Evolutionary conservation across 2,329 filamentous ascomycete species (phyloP).

Genomic region (Pseudogymnoascus sp.): DNA sequence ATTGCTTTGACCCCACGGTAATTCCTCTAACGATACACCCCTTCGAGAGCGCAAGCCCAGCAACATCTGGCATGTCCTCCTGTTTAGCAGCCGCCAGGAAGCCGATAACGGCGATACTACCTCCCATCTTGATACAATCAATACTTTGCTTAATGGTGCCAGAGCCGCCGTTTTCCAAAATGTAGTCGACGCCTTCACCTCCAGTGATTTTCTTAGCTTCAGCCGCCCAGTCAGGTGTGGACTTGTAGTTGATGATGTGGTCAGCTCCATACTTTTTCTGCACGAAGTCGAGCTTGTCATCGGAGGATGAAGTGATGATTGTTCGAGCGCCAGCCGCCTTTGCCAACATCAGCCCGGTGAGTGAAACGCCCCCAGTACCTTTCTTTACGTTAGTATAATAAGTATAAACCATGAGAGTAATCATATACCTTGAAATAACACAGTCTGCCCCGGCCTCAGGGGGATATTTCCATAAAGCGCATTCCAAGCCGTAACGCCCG

Average conservation of each 20-base stretch:
- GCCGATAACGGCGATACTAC: conserved; percentile 39
- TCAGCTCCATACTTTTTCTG: conserved; percentile 44
- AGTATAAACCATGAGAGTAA: conserved; percentile 8
- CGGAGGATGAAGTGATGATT: conserved; percentile 43
- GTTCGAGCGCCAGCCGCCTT: conserved; percentile 38
- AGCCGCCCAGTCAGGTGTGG: conserved; percentile 49
- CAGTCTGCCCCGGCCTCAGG: conserved; percentile 34
- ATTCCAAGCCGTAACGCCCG: conserved; percentile 42
- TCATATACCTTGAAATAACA: conserved; percentile 29
- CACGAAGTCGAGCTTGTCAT: conserved; percentile 37
- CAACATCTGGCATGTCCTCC: conserved; percentile 29
- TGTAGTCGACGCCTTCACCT: conserved; percentile 49
- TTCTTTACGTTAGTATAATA: background rate
- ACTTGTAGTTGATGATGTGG: conserved; percentile 54
- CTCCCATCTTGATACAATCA: conserved; percentile 36
- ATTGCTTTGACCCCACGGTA: conserved; percentile 29
- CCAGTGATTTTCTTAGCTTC: conserved; percentile 43
- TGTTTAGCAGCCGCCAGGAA: conserved; percentile 27
- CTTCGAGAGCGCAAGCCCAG: conserved; percentile 25
- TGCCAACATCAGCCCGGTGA: conserved; percentile 38
- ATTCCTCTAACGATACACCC: conserved; percentile 31
- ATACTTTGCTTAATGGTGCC: conserved; percentile 51
- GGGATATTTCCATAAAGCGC: conserved; percentile 36
- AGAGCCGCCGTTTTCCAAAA: conserved; percentile 59
- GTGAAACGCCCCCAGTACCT: conserved; percentile 41